A percentile compares a stretch with the other conserved stretches of the same genome.
Evolutionary conservation across 176 grass and related monocot genomes (phyloP).

Genomic region (Aegilops speltoides): DNA sequence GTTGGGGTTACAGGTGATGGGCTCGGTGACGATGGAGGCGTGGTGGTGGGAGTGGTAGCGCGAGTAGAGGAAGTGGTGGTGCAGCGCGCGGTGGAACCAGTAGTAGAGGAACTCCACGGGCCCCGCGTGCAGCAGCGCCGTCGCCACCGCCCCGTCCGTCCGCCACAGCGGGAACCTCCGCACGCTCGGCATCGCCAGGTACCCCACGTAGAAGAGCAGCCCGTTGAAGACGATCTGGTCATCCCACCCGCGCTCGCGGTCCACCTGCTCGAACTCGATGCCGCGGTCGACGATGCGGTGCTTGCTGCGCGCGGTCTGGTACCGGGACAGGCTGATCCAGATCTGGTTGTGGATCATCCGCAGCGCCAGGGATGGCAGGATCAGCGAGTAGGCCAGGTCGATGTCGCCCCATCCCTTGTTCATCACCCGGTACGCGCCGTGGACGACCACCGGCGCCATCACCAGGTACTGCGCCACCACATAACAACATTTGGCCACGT

Average conservation of each 20-base stretch:
- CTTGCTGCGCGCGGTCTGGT: conserved; percentile 84
- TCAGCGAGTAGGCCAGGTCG: conserved; percentile 42
- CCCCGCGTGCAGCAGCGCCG: conserved; percentile 56
- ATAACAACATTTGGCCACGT: background rate
- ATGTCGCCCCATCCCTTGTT: conserved; percentile 41
- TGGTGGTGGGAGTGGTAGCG: conserved; percentile 92
- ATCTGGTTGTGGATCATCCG: conserved; percentile 83
- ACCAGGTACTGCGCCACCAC: conserved; percentile 57
- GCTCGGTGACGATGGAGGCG: conserved; percentile 87
- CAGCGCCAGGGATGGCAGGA: conserved; percentile 55
- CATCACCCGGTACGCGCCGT: conserved; percentile 33
- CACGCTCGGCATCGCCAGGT: conserved; percentile 25
- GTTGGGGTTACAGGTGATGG: conserved; percentile 68
- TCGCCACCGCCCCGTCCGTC: conserved; percentile 50
- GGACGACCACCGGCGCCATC: conserved; percentile 55
- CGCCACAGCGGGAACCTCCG: conserved; percentile 53
- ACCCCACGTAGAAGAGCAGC: conserved; percentile 51
- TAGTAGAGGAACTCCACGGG: conserved; percentile 98
- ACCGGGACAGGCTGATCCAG: conserved; percentile 79
- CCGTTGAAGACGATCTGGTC: conserved; percentile 94
- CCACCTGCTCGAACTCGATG: conserved; percentile 90
- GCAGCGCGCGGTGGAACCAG: conserved; percentile 95
- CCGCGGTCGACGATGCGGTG: conserved; percentile 75
- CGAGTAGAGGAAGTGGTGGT: conserved; percentile 94
- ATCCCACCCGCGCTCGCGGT: conserved; percentile 86